A percentile compares a stretch with the other conserved stretches of the same genome.
These are phyloP conservation scores for Vicia sativa DNA, from an alignment of 306 rosid species.

Conservation along the genomic window DNA sequence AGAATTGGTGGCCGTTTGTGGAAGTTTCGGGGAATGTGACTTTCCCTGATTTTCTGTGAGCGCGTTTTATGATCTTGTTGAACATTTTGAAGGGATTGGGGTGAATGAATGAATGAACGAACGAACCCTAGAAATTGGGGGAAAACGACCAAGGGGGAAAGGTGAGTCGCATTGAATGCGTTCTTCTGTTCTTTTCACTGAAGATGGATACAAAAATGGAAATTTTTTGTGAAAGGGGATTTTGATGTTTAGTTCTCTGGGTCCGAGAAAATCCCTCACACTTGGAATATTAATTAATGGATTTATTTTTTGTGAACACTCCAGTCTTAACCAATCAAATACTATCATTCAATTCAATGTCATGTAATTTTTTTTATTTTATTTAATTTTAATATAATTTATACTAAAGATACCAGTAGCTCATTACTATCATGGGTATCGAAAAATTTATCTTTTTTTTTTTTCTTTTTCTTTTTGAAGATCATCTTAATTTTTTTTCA, in stretches of 20 bases:
- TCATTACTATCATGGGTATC: no score
- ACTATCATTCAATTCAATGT: no score
- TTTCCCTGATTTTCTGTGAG: conserved; percentile 55
- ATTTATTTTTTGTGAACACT: no score
- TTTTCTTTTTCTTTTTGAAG: no score
- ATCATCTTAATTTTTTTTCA: no score
- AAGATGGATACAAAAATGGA: not conserved
- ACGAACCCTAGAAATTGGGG: conserved; percentile 34
- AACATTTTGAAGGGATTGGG: conserved; percentile 47
- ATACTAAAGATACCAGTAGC: no score
- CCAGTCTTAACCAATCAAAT: no score
- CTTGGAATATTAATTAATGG: not conserved
- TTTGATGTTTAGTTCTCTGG: not conserved
- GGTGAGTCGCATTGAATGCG: not conserved
- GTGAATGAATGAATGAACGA: no score
- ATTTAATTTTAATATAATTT: no score
- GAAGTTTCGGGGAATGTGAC: conserved; percentile 43
- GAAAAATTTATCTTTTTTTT: no score
- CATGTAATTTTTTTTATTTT: no score
- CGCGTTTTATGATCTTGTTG: conserved; percentile 64
- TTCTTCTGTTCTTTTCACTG: not conserved
- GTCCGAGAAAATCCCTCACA: not conserved
- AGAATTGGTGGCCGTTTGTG: conserved; percentile 37
- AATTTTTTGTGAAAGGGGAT: not conserved
- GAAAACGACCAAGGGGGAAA: not conserved